phyloP scores from a whole-genome alignment of 352 stramenopile genomes.

The Phytopythium cucurbitacearum region DNA sequence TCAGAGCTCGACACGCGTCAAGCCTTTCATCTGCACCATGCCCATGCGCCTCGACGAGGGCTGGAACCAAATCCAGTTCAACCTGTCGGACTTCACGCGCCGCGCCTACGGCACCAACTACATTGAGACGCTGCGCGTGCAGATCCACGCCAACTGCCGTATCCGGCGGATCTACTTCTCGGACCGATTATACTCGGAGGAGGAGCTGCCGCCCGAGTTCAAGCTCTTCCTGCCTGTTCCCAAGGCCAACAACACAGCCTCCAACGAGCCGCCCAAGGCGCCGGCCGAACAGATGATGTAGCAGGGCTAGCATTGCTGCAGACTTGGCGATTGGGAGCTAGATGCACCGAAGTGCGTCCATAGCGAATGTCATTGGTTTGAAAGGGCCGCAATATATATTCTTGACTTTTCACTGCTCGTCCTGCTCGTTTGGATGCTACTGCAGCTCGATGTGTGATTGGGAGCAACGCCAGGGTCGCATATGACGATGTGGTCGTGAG shows the following conservation, averaged over 20 bases:
- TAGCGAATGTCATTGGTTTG: too few species aligned
- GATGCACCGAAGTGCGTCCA: too few species aligned
- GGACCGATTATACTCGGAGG: slow-evolving; percentile 95
- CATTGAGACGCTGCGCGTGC: slow-evolving; percentile 95
- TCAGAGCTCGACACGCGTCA: slow-evolving; percentile 95
- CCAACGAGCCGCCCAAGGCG: slow-evolving; percentile 37
- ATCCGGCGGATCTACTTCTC: slow-evolving; percentile 98
- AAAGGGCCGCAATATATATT: too few species aligned
- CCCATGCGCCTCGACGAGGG: slow-evolving; percentile 97
- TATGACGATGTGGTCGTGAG: too few species aligned
- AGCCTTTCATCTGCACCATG: slow-evolving; percentile 99
- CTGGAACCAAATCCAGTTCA: slow-evolving; percentile 99
- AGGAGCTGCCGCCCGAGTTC: slow-evolving; percentile 96
- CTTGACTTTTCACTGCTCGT: too few species aligned
- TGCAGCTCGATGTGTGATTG: too few species aligned
- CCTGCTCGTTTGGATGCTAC: too few species aligned
- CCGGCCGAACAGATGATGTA: slow-evolving; percentile 42
- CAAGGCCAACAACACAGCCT: slow-evolving; percentile 67
- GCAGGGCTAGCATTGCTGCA: too few species aligned
- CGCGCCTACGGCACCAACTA: slow-evolving; percentile 98
- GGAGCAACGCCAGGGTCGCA: too few species aligned
- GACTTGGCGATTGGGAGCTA: too few species aligned
- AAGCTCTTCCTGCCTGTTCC: slow-evolving; percentile 96
- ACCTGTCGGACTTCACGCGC: slow-evolving; percentile 95
- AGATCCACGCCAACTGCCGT: slow-evolving; percentile 97